Evolutionary conservation across 352 stramenopile genomes (phyloP), one percentile per base, ranked within the genome.

Genomic region (Aphanomyces cochlioides): DNA sequence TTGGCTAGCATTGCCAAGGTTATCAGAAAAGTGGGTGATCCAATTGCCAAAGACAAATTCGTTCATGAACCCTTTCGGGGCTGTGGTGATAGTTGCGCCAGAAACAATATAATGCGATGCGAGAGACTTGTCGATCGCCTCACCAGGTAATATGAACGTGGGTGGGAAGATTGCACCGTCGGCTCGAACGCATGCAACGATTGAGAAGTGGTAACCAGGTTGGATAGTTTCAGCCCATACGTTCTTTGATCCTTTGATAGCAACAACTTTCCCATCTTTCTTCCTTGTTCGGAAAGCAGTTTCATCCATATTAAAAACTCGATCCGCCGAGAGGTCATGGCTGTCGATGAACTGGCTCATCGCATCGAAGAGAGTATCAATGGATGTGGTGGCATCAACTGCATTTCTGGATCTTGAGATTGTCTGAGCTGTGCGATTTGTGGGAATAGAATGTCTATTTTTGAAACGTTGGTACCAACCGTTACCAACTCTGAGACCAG

Each of bases 301-400:
- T 48, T 78, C 72, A 39, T 80, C 72, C 39, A 80, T 75, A 38
- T 78, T 81, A 41, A 77, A 77, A n/a, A 50, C 17, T 50, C 43
- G 10, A 50, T 50, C 43, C 10, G 43, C 10, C 10, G 43, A n/a
- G 1, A 50, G 17, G 17, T 2, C 2, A 50, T 50, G 43, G 43
- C 10, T 50, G 10, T 50, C 17, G 43, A 50, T 50, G 10, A n/a
- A 1, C 1, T 50, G 10, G 17, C 17, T 50, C 0, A 77, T 47
- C 0, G 67, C 67, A 39, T 60, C 34, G 61, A 73, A 78, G 3
- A 75, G 47, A 4, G 38, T 50, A 7, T 48, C 39, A 7, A 78
- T 21, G 36, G 69, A 56, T 19, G 34, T 34, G 1, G n/a, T n/a
- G n/a, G 19, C 17, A 47, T 15, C 38, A 2, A 77, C 48, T 48